Percentiles rank a stretch among this genome's conserved stretches.
Conservation (phyloP, 441 rosid species). For the Gossypium laxum region DNA sequence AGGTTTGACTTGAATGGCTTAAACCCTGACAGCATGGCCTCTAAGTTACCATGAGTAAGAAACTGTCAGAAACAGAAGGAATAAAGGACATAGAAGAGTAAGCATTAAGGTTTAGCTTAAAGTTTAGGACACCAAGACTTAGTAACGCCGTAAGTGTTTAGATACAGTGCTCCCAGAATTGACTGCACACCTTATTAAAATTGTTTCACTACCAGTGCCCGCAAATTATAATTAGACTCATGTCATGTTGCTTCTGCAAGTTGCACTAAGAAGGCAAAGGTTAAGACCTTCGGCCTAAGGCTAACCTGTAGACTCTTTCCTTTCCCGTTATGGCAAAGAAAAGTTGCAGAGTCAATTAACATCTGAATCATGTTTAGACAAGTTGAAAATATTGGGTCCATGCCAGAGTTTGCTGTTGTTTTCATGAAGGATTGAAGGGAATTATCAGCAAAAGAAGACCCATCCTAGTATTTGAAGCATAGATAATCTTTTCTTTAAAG, state of each 20-base stretch:
- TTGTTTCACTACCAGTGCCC: background rate
- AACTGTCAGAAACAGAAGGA: background rate
- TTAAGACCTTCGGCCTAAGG: background rate
- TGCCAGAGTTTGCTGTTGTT: background rate
- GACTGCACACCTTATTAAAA: conserved; percentile 18
- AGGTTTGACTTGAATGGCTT: conserved; percentile 4
- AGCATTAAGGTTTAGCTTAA: background rate
- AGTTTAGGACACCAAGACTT: background rate
- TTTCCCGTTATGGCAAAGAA: conserved; percentile 29
- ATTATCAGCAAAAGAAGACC: conserved; percentile 13
- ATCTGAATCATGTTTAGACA: background rate
- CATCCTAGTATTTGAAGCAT: conserved; percentile 5
- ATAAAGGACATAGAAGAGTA: background rate
- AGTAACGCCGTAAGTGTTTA: background rate
- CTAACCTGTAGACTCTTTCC: conserved; percentile 10
- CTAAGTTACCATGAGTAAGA: background rate
- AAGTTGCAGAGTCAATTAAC: conserved; percentile 11
- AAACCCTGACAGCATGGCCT: background rate
- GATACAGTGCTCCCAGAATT: conserved; percentile 16
- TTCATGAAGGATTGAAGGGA: conserved; percentile 14
- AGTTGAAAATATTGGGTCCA: conserved; percentile 10
- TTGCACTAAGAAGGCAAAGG: background rate
- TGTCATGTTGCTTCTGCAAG: background rate
- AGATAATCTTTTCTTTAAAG: conserved; percentile 31
- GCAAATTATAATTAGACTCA: background rate